Conservation (phyloP, 2,329 filamentous ascomycete genomes). For the Claviceps capensis region DNA sequence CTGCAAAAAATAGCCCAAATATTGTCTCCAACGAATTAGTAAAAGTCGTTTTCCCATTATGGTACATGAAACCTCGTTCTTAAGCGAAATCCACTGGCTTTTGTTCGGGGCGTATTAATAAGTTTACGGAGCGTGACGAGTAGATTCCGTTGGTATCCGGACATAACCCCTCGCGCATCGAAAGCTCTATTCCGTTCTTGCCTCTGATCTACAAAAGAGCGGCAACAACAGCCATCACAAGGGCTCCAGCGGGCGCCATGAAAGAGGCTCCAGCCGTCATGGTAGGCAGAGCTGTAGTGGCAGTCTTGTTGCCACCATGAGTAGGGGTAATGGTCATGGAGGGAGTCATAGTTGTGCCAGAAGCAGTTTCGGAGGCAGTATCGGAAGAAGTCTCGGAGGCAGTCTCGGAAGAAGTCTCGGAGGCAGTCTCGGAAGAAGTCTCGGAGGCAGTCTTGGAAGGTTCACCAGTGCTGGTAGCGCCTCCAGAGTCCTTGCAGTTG, state of each 20-base stretch:
- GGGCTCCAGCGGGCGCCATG: slow-evolving; percentile 8
- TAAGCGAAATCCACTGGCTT: not conserved
- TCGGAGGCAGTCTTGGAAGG: not conserved
- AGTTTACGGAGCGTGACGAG: not conserved
- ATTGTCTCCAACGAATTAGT: not conserved
- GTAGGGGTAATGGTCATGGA: slow-evolving; percentile 2
- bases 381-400: slow-evolving; percentile 1
- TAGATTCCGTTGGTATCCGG: not conserved
- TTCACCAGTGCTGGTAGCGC: not conserved
- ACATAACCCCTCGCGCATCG: not conserved
- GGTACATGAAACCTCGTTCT: not conserved
- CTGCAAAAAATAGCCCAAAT: not conserved
- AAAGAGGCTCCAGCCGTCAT: slow-evolving; percentile 9
- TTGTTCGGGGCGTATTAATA: not conserved
- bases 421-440: not conserved
- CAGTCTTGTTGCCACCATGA: slow-evolving; percentile 1
- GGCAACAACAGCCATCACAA: slow-evolving; percentile 8
- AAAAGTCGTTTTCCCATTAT: not conserved
- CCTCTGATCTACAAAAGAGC: slow-evolving; percentile 4
- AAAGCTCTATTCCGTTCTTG: not conserved
- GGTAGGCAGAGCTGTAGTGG: slow-evolving; percentile 1
- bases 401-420: too few relatives aligned
- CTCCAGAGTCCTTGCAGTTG: slow-evolving; percentile 16
- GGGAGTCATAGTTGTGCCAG: slow-evolving; percentile 2
- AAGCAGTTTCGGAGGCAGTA: not conserved